Conservation (phyloP, 805 yeast genomes). For the Metschnikowia aberdeeniae region DNA sequence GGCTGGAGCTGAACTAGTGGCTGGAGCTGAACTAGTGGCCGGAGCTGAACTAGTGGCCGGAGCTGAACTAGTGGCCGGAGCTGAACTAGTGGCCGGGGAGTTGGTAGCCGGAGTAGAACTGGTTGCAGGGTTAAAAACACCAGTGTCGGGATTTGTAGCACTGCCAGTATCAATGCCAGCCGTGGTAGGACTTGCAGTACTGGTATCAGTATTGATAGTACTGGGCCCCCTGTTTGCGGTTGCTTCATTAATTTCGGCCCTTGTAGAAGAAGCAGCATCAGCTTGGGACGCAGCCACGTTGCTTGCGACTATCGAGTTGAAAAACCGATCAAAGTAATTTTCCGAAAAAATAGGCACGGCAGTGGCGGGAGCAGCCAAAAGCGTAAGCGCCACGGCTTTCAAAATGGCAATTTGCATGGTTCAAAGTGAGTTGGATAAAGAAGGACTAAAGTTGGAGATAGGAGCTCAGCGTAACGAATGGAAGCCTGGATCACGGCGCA, state of each 20-base stretch:
- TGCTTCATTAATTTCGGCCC: not conserved
- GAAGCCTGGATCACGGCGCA: not conserved
- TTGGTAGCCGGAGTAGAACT: no score
- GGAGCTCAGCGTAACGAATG: not conserved
- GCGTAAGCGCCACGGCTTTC: slow-evolving; percentile 6
- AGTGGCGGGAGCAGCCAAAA: slow-evolving; percentile 5
- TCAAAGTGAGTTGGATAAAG: slow-evolving; percentile 10
- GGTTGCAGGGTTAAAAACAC: no score
- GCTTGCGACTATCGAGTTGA: not conserved
- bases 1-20: no score
- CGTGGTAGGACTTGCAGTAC: no score
- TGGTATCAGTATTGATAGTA: no score
- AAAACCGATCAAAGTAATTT: not conserved
- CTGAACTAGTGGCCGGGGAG: no score
- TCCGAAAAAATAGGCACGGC: slow-evolving; percentile 6
- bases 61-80: no score
- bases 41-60: no score
- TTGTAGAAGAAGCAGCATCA: not conserved
- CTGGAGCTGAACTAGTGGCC: no score
- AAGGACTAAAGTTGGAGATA: slow-evolving; percentile 23
- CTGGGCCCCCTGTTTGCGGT: no score
- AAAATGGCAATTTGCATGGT: slow-evolving; percentile 8
- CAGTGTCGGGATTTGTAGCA: no score
- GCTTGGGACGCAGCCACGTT: not conserved
- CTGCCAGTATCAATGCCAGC: no score